phyloP scores from a whole-genome alignment of 2,329 filamentous ascomycete genomes.

The Hymenoscyphus scutula region DNA sequence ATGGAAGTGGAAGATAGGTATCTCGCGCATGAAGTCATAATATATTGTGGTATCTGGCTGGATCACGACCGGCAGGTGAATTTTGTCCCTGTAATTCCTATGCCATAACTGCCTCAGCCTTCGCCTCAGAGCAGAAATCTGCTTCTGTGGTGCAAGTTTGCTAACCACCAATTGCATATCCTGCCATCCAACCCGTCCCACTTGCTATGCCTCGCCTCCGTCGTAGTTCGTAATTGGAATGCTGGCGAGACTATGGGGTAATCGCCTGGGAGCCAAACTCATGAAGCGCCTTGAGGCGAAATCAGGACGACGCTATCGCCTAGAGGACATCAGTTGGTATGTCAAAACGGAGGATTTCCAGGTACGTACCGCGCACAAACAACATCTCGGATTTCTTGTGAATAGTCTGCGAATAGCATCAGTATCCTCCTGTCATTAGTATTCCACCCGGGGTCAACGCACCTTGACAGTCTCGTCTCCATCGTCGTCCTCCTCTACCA shows the following conservation, averaged over 20 bases:
- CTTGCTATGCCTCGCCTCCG: not conserved
- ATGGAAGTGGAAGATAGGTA: not conserved
- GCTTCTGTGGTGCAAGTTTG: not conserved
- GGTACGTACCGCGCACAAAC: conserved; percentile 80
- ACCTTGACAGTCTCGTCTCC: conserved; percentile 76
- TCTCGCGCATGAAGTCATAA: not conserved
- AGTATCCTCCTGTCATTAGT: not conserved
- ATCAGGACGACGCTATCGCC: conserved; percentile 73
- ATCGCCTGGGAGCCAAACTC: conserved; percentile 10
- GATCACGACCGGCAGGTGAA: not conserved
- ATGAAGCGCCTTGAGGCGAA: conserved; percentile 48
- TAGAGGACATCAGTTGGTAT: conserved; percentile 34
- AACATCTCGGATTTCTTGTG: conserved; percentile 99
- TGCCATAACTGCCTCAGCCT: not conserved
- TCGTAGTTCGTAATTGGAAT: not conserved
- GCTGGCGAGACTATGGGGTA: not conserved
- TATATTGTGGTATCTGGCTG: not conserved
- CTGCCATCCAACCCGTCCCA: not conserved
- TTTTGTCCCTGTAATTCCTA: not conserved
- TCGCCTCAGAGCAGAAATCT: not conserved
- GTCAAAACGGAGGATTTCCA: not conserved
- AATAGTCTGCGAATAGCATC: conserved; percentile 60
- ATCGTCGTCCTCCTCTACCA: conserved; percentile 83
- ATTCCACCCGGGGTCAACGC: conserved; percentile 28
- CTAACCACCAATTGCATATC: not conserved